Conservation (phyloP, 805 yeast genomes). For the Diddensiella caesifluorescens region DNA sequence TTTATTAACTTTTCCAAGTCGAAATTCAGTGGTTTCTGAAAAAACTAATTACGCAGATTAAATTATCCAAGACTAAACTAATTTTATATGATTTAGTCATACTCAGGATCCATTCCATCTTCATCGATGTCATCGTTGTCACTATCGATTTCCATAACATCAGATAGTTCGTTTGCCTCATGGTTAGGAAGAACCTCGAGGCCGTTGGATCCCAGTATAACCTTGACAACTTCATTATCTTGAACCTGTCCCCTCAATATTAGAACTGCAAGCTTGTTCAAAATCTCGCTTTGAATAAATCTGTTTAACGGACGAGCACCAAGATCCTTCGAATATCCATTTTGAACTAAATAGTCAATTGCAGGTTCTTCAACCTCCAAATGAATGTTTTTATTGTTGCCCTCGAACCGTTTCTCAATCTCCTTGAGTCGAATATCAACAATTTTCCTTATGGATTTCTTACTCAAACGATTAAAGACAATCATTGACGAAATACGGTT, state of each 20-base stretch:
- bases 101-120: constrained; percentile 3
- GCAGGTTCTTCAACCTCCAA: constrained; percentile 74
- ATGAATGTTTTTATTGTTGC: constrained; percentile 71
- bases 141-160: constrained; percentile 27
- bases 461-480: constrained; percentile 86
- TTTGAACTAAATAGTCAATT: constrained; percentile 69
- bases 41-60: too few relatives aligned
- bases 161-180: constrained; percentile 48
- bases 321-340: constrained; percentile 88
- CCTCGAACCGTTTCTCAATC: constrained; percentile 77
- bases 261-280: constrained; percentile 85
- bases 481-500: constrained; percentile 93
- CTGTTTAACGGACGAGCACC: constrained; percentile 95
- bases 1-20: too few relatives aligned
- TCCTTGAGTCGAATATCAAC: constrained; percentile 80
- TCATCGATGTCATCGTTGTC: constrained; percentile 16
- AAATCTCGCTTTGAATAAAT: constrained; percentile 79
- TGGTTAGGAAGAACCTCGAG: constrained; percentile 84
- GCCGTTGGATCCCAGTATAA: constrained; percentile 49
- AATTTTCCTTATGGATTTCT: constrained; percentile 86
- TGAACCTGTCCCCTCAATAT: constrained; percentile 78
- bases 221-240: constrained; percentile 82
- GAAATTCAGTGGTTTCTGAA: too few relatives aligned
- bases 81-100: constrained; percentile 5
- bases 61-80: background rate